Conservation (phyloP, 371 early-diverging fungal genomes). For the Mucor mucedo region DNA sequence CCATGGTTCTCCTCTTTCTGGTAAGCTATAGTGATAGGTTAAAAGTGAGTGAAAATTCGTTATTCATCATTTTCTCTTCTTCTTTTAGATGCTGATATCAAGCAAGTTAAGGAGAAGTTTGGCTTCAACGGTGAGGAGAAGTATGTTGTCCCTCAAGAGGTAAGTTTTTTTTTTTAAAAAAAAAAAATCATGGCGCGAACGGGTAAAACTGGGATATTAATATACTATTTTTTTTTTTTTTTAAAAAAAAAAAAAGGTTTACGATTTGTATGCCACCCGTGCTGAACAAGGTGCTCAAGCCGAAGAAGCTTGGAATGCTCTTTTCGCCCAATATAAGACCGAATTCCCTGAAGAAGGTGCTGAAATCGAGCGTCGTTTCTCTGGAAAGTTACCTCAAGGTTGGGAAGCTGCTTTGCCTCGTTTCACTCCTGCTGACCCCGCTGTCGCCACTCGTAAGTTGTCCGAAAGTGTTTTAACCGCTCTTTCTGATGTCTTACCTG, state of each 20-base stretch:
- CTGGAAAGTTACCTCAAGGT: conserved; percentile 75
- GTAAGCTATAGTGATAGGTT: conserved; percentile 26
- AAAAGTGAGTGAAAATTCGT: neutral
- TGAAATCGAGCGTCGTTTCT: conserved; percentile 82
- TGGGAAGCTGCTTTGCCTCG: conserved; percentile 78
- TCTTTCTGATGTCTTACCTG: conserved; percentile 79
- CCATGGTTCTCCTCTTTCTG: conserved; percentile 90
- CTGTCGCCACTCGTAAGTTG: conserved; percentile 92
- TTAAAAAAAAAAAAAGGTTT: conserved; percentile 39
- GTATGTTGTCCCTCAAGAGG: conserved; percentile 75
- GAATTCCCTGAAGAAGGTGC: conserved; percentile 71
- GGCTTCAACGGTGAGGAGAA: conserved; percentile 82
- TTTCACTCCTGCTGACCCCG: conserved; percentile 78
- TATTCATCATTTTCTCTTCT: neutral
- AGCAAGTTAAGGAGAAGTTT: conserved; percentile 82
- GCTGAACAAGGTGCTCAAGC: conserved; percentile 63
- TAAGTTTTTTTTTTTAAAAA: conserved; percentile 6
- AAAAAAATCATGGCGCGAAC: neutral
- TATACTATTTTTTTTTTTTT: neutral
- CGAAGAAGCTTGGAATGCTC: conserved; percentile 78
- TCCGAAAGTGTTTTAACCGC: conserved; percentile 86
- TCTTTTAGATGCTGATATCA: conserved; percentile 81
- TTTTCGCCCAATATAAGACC: conserved; percentile 67
- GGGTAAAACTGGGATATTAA: neutral
- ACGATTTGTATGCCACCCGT: conserved; percentile 69